Percentiles rank a stretch among this genome's conserved stretches.
Conservation (phyloP, 441 rosid genomes). For the Capsella rubella region DNA sequence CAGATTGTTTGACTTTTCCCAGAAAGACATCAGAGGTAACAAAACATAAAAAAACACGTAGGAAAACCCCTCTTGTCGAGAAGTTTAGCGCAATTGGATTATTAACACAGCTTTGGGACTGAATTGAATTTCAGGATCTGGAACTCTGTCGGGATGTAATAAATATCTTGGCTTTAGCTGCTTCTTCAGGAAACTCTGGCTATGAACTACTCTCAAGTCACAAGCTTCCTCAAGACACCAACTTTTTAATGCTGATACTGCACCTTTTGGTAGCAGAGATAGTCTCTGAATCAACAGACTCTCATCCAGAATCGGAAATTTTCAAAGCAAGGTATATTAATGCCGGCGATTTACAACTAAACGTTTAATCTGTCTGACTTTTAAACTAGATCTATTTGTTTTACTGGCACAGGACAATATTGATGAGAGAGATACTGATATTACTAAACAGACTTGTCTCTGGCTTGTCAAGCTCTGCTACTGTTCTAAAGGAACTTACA, state of each 20-base stretch:
- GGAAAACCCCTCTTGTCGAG: neutral
- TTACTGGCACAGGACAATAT: constrained; percentile 55
- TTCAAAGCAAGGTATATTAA: constrained; percentile 69
- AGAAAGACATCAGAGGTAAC: constrained; percentile 51
- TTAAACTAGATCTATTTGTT: neutral
- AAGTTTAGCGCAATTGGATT: constrained; percentile 13
- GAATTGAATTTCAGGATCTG: constrained; percentile 65
- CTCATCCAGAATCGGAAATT: constrained; percentile 51
- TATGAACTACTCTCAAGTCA: constrained; percentile 65
- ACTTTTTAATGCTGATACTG: constrained; percentile 72
- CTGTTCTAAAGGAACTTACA: constrained; percentile 63
- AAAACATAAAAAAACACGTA: neutral
- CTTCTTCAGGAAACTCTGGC: constrained; percentile 80
- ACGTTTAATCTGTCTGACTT: neutral
- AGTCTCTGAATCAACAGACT: constrained; percentile 56
- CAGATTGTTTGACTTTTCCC: constrained; percentile 64
- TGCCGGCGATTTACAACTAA: neutral
- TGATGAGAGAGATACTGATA: constrained; percentile 82
- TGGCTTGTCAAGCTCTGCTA: constrained; percentile 60
- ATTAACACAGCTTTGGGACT: constrained; percentile 32
- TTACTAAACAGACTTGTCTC: constrained; percentile 85
- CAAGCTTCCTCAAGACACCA: constrained; percentile 59
- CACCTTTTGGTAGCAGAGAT: constrained; percentile 74
- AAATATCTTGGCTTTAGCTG: constrained; percentile 69
- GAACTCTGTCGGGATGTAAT: constrained; percentile 72